These are phyloP conservation scores for Pascua sp. DNA, from an alignment of 1,284 basidiomycete genomes.

Conservation along the genomic window DNA sequence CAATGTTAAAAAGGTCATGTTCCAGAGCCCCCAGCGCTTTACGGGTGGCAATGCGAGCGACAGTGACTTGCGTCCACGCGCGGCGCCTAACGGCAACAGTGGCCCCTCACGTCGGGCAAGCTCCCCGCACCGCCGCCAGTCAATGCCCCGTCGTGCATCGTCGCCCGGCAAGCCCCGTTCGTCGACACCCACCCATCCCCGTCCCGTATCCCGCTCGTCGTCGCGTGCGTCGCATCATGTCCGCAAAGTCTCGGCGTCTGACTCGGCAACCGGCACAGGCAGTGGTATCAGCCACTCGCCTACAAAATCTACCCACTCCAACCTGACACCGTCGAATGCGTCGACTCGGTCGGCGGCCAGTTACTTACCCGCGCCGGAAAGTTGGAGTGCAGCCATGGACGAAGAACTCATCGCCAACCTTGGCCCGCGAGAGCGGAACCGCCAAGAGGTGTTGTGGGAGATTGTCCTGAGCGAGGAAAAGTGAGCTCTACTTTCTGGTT, in stretches of 20 bases:
- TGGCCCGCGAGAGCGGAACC: conserved; percentile 84
- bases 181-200: not conserved
- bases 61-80: conserved; percentile 9
- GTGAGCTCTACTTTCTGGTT: conserved; percentile 52
- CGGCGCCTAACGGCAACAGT: not conserved
- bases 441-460: conserved; percentile 96
- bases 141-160: not conserved
- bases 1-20: conserved; percentile 19
- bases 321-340: conserved; percentile 3
- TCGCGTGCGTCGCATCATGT: conserved; percentile 3
- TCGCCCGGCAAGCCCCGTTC: conserved; percentile 3
- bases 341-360: conserved; percentile 14
- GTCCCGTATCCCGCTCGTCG: conserved; percentile 6
- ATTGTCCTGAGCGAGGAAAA: conserved; percentile 96
- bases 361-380: conserved; percentile 60
- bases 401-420: conserved; percentile 91
- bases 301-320: conserved; percentile 6
- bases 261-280: not conserved
- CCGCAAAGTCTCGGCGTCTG: not conserved
- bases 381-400: conserved; percentile 94
- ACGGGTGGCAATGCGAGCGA: conserved; percentile 4
- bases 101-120: not conserved
- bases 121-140: not conserved
- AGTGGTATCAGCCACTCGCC: conserved; percentile 5
- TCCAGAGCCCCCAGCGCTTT: conserved; percentile 8